A percentile compares a stretch with the other conserved stretches of the same genome.
Evolutionary conservation across 1,284 basidiomycete genomes (phyloP).

Genomic region (Rhodotorula sp.): DNA sequence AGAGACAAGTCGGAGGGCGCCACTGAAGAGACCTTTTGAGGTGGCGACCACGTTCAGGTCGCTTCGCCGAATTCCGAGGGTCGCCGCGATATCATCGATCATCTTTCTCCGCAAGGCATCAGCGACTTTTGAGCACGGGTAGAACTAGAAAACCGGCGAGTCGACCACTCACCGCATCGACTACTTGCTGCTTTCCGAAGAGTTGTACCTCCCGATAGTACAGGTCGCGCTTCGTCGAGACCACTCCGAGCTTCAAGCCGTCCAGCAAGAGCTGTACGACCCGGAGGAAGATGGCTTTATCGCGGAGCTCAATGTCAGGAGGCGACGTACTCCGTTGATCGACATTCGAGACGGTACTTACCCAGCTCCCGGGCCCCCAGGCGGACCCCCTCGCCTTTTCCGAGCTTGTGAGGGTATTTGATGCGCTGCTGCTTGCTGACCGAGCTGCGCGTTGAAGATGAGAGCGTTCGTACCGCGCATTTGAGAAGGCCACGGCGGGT

Average conservation of each 20-base stretch:
- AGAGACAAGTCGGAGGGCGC: slow-evolving; percentile 62
- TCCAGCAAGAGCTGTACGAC: slow-evolving; percentile 35
- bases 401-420: slow-evolving; percentile 23
- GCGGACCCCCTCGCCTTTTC: slow-evolving; percentile 7
- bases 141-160: neutral
- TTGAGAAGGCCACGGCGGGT: neutral
- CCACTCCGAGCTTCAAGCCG: slow-evolving; percentile 6
- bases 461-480: neutral
- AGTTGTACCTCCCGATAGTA: slow-evolving; percentile 77
- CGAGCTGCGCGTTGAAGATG: neutral
- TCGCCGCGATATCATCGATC: slow-evolving; percentile 81
- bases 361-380: slow-evolving; percentile 29
- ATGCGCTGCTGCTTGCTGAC: slow-evolving; percentile 1
- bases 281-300: slow-evolving; percentile 24
- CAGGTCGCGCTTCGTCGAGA: slow-evolving; percentile 60
- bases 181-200: slow-evolving; percentile 69
- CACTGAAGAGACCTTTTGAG: slow-evolving; percentile 78
- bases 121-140: neutral
- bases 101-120: slow-evolving; percentile 56
- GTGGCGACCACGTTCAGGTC: slow-evolving; percentile 82
- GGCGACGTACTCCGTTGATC: too few species aligned
- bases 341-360: neutral
- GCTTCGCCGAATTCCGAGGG: slow-evolving; percentile 66
- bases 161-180: slow-evolving; percentile 62
- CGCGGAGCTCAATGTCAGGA: neutral